A percentile compares a stretch with the other conserved stretches of the same genome.
phyloP scores from a whole-genome alignment of 345 rosid genomes.

The Limnanthes douglasii region DNA sequence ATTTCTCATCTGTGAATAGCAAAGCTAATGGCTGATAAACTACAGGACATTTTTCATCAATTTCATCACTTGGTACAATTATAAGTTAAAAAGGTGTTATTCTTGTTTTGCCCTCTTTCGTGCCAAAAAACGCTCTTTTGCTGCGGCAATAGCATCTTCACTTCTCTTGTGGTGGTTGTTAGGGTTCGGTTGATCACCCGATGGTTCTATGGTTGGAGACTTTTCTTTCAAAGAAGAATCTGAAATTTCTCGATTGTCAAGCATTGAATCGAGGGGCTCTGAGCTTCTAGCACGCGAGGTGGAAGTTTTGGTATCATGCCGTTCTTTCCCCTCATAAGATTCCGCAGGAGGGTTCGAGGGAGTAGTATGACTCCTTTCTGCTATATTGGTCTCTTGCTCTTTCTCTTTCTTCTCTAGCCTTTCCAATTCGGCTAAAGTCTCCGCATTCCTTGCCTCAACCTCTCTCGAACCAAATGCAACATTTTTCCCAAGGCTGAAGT shows the following conservation, averaged over 20 bases:
- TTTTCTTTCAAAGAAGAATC: slow-evolving; percentile 14
- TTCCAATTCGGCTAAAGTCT: slow-evolving; percentile 19
- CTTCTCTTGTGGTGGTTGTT: slow-evolving; percentile 44
- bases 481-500: slow-evolving; percentile 67
- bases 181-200: slow-evolving; percentile 19
- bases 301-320: slow-evolving; percentile 10
- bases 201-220: slow-evolving; percentile 14
- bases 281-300: too few species aligned
- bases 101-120: slow-evolving; percentile 56
- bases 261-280: slow-evolving; percentile 18
- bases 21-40: too few species aligned
- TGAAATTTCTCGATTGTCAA: slow-evolving; percentile 11
- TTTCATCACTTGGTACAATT: too few species aligned
- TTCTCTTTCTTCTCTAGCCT: slow-evolving; percentile 24
- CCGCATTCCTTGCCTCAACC: slow-evolving; percentile 20
- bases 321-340: slow-evolving; percentile 12
- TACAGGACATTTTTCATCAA: too few species aligned
- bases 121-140: slow-evolving; percentile 64
- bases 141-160: slow-evolving; percentile 59
- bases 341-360: slow-evolving; percentile 9
- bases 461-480: slow-evolving; percentile 67
- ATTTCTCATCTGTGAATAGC: not conserved
- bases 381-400: slow-evolving; percentile 13
- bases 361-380: slow-evolving; percentile 8
- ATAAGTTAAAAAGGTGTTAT: too few species aligned